Conservation (phyloP, 306 rosid genomes). For the Corylus americana region DNA sequence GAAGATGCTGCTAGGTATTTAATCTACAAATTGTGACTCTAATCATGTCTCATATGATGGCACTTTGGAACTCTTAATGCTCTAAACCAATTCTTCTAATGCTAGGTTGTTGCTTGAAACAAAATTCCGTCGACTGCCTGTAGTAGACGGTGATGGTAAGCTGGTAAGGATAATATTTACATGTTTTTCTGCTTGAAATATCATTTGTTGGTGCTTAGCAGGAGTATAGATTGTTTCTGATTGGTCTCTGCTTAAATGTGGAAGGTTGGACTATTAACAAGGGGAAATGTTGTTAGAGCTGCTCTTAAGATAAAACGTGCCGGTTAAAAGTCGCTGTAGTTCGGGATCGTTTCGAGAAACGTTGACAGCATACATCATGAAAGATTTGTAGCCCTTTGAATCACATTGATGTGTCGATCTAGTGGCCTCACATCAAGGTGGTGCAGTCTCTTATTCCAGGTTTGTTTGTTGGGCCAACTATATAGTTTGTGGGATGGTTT, state of each 20-base stretch:
- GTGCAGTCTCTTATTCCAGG: neutral
- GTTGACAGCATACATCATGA: neutral
- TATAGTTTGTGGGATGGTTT: constrained; percentile 24
- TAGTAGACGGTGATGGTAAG: constrained; percentile 75
- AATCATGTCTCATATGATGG: neutral
- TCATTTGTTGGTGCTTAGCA: constrained; percentile 17
- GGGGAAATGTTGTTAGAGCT: constrained; percentile 90
- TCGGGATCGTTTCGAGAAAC: neutral
- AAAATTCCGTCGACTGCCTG: constrained; percentile 83
- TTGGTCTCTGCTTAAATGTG: constrained; percentile 27
- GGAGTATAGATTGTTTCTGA: constrained; percentile 15
- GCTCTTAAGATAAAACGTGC: constrained; percentile 80
- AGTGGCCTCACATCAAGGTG: too few species aligned
- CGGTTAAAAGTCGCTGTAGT: constrained; percentile 30
- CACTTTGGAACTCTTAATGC: neutral
- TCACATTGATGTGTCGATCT: constrained; percentile 3
- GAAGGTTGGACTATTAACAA: constrained; percentile 86
- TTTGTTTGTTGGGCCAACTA: neutral
- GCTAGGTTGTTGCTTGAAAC: constrained; percentile 88
- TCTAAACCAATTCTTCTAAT: constrained; percentile 19
- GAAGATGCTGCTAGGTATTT: constrained; percentile 86
- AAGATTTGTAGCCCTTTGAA: constrained; percentile 13
- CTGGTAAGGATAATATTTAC: constrained; percentile 51
- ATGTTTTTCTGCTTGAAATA: neutral
- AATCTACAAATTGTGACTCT: neutral